Conservation (phyloP, 2,329 filamentous ascomycete species). For the Calonectria henricotiae region DNA sequence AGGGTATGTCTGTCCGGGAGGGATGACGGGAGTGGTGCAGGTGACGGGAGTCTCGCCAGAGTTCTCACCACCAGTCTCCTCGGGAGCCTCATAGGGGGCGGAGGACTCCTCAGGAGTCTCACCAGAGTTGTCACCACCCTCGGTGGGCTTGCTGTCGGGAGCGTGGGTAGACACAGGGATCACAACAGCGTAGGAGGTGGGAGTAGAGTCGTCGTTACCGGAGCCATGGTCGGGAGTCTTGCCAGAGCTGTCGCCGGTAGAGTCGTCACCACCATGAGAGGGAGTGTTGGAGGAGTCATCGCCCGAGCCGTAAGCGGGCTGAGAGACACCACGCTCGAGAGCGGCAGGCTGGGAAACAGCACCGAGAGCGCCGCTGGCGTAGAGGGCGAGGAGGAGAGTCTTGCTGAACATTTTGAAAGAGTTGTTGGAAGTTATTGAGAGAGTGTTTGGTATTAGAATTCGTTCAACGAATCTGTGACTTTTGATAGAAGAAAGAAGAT, state of each 20-base stretch:
- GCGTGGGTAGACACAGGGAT: constrained; percentile 35
- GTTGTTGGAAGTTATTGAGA: neutral
- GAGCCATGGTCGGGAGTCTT: neutral
- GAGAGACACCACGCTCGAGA: constrained; percentile 44
- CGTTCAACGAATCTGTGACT: constrained; percentile 27
- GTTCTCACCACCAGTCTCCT: constrained; percentile 1
- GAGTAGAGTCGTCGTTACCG: neutral
- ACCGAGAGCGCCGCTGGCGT: constrained; percentile 44
- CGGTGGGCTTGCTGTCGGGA: constrained; percentile 24
- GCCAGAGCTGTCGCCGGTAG: constrained; percentile 31
- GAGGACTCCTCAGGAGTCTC: constrained; percentile 24
- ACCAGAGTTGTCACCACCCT: constrained; percentile 43
- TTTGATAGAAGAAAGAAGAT: constrained; percentile 18
- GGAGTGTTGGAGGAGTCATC: neutral
- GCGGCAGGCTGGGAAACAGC: constrained; percentile 41
- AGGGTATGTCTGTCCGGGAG: constrained; percentile 36
- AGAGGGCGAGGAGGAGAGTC: constrained; percentile 48
- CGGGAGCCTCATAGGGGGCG: neutral
- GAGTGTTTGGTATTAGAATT: constrained; percentile 30
- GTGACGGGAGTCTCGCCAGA: constrained; percentile 47
- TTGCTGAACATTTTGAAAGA: constrained; percentile 49
- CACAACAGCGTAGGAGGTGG: constrained; percentile 5
- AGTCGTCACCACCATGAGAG: constrained; percentile 3
- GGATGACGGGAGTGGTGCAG: constrained; percentile 34
- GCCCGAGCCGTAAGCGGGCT: constrained; percentile 38